Evolutionary conservation across 805 yeast genomes (phyloP).

Genomic region (Metschnikowia peoriensis): DNA sequence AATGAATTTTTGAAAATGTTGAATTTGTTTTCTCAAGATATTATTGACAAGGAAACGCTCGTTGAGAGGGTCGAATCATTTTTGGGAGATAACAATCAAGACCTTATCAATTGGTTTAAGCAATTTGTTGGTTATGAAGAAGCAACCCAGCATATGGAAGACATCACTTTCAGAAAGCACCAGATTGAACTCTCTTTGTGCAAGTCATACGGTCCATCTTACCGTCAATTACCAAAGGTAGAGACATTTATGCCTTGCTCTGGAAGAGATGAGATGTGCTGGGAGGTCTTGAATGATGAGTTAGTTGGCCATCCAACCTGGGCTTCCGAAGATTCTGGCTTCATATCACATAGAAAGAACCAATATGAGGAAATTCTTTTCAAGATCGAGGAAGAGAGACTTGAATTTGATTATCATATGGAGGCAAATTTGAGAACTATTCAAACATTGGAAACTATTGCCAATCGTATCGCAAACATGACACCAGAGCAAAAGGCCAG

Average conservation of each 20-base stretch:
- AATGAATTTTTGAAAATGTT: slow-evolving; percentile 88
- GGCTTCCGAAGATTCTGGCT: slow-evolving; percentile 99
- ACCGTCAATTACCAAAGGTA: slow-evolving; percentile 86
- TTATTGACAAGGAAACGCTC: slow-evolving; percentile 77
- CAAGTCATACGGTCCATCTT: slow-evolving; percentile 93
- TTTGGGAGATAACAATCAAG: slow-evolving; percentile 72
- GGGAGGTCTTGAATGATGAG: slow-evolving; percentile 97
- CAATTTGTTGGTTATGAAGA: slow-evolving; percentile 86
- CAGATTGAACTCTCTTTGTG: slow-evolving; percentile 86
- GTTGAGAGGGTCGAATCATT: slow-evolving; percentile 84
- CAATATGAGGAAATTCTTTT: slow-evolving; percentile 95
- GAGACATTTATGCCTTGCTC: slow-evolving; percentile 97
- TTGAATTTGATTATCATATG: slow-evolving; percentile 93
- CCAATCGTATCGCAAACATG: slow-evolving; percentile 92
- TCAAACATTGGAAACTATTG: slow-evolving; percentile 92
- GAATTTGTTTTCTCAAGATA: slow-evolving; percentile 85
- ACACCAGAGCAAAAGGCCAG: slow-evolving; percentile 80
- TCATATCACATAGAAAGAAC: slow-evolving; percentile 97
- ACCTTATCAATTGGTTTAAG: slow-evolving; percentile 88
- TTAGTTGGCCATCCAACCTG: slow-evolving; percentile 99
- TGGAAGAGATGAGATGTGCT: slow-evolving; percentile 98
- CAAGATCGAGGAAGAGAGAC: slow-evolving; percentile 96
- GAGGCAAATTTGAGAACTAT: slow-evolving; percentile 93
- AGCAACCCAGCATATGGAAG: slow-evolving; percentile 82
- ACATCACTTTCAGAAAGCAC: slow-evolving; percentile 84